phyloP scores from a whole-genome alignment of 202 grass and related monocot species.

The Tripidium arundinaceum region DNA sequence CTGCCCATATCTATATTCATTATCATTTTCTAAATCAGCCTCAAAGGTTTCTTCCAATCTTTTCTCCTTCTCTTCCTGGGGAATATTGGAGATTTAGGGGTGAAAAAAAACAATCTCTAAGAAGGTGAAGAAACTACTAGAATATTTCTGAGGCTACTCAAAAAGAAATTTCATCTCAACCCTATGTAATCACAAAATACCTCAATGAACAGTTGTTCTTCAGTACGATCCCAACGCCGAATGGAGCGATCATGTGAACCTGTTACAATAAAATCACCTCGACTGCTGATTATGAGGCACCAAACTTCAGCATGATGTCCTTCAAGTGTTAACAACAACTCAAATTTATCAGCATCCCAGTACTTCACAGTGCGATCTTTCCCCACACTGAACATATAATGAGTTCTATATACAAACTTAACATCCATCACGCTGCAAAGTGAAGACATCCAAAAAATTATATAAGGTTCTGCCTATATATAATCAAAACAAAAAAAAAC shows the following conservation, averaged over 20 bases:
- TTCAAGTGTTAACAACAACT: slow-evolving; percentile 90
- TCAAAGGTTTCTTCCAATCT: slow-evolving; percentile 95
- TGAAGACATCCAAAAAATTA: neutral
- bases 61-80: slow-evolving; percentile 89
- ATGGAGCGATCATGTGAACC: slow-evolving; percentile 96
- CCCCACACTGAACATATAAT: slow-evolving; percentile 94
- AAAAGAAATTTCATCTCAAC: neutral
- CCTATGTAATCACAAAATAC: slow-evolving; percentile 18
- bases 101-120: neutral
- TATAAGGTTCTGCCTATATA: slow-evolving; percentile 8
- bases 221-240: slow-evolving; percentile 85
- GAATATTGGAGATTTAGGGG: neutral
- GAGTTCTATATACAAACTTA: slow-evolving; percentile 89
- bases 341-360: slow-evolving; percentile 98
- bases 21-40: slow-evolving; percentile 65
- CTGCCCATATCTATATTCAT: slow-evolving; percentile 69
- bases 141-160: neutral
- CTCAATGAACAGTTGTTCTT: slow-evolving; percentile 95
- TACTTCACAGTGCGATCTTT: slow-evolving; percentile 93
- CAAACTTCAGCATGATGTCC: slow-evolving; percentile 98
- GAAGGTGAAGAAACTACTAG: neutral
- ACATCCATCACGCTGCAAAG: slow-evolving; percentile 94
- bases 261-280: slow-evolving; percentile 88
- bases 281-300: slow-evolving; percentile 76
- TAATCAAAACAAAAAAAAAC: slow-evolving; percentile 1